Evolutionary conservation across 805 yeast species (phyloP).

Genomic region (Candida silvicultrix): DNA sequence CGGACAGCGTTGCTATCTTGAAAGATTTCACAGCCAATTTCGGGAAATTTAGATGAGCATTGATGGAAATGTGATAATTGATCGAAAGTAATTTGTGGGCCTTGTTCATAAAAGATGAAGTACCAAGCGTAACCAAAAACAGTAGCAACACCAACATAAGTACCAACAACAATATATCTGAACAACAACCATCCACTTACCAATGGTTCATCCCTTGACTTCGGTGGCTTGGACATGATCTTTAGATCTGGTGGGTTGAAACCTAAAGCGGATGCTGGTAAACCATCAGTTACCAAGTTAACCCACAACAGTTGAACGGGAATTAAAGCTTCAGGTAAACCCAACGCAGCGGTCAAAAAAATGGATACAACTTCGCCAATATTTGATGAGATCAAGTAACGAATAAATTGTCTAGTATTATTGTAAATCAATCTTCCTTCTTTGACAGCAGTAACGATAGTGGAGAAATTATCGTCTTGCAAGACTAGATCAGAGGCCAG

Average conservation of each 20-base stretch:
- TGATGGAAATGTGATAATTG: constrained; percentile 31
- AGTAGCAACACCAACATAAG: constrained; percentile 34
- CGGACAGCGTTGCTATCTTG: constrained; percentile 17
- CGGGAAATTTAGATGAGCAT: constrained; percentile 24
- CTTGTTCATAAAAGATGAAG: constrained; percentile 26
- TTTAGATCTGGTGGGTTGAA: constrained; percentile 35
- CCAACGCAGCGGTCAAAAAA: constrained; percentile 46
- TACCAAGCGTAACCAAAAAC: constrained; percentile 37
- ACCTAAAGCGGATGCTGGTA: constrained; percentile 56
- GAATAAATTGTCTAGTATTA: constrained; percentile 35
- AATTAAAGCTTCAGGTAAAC: constrained; percentile 45
- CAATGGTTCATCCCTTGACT: constrained; percentile 30
- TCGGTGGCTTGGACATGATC: constrained; percentile 32
- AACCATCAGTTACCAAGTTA: constrained; percentile 49
- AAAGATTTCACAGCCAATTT: constrained; percentile 30
- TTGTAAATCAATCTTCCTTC: constrained; percentile 45
- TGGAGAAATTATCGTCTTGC: constrained; percentile 49
- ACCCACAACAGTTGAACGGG: constrained; percentile 57
- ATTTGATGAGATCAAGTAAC: constrained; percentile 43
- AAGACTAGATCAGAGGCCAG: constrained; percentile 52
- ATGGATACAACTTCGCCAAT: constrained; percentile 55
- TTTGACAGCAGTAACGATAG: constrained; percentile 48
- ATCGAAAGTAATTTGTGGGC: constrained; percentile 29
- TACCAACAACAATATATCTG: constrained; percentile 32
- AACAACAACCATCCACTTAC: constrained; percentile 32